These are phyloP conservation scores for Nigrograna mackinnonii DNA, from an alignment of 2,329 filamentous ascomycete genomes.

Conservation along the genomic window DNA sequence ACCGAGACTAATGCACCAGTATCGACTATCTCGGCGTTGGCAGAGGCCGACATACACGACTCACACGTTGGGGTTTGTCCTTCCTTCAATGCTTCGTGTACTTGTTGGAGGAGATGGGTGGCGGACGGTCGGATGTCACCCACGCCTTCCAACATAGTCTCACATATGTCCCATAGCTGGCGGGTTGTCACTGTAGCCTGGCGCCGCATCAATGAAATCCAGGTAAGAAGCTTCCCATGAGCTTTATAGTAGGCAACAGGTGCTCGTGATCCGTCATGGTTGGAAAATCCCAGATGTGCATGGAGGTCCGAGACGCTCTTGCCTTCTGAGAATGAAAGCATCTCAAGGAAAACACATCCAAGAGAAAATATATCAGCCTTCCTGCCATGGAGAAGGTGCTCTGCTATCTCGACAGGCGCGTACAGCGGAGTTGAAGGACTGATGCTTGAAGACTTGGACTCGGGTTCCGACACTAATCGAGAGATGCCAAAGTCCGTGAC, in stretches of 20 bases:
- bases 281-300: conserved; percentile 8
- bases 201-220: conserved; percentile 8
- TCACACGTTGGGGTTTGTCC: too few relatives aligned
- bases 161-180: conserved; percentile 12
- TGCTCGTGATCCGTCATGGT: background rate
- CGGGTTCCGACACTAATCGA: conserved; percentile 7
- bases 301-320: conserved; percentile 6
- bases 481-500: conserved; percentile 11
- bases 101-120: conserved; percentile 3
- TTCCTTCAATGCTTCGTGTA: conserved; percentile 6
- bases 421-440: background rate
- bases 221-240: conserved; percentile 6
- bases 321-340: background rate
- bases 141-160: conserved; percentile 8
- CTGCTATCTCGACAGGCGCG: background rate
- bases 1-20: too few relatives aligned
- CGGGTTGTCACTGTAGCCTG: background rate
- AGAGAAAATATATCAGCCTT: background rate
- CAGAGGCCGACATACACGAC: too few relatives aligned
- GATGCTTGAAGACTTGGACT: conserved; percentile 5
- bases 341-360: background rate
- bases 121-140: conserved; percentile 8
- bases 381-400: background rate
- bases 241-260: conserved; percentile 9
- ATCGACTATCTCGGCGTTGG: too few relatives aligned